phyloP scores from a whole-genome alignment of 148 eudicot species.

The Cornus controversa region DNA sequence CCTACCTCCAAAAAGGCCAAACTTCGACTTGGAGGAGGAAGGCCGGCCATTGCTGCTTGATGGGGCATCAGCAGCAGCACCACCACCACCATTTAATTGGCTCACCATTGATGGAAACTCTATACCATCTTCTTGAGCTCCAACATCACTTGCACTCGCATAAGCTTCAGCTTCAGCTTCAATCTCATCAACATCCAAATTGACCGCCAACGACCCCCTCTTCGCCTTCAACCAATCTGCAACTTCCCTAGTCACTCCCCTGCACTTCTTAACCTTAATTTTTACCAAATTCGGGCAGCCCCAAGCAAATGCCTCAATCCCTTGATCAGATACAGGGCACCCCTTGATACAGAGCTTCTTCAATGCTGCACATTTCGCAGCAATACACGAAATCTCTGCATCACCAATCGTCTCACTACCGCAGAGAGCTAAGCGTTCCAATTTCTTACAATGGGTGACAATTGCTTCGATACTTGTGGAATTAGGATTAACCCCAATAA shows the following conservation, averaged over 20 bases:
- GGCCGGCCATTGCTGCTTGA: slow-evolving; percentile 37
- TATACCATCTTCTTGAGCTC: slow-evolving; percentile 51
- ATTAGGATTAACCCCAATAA: slow-evolving; percentile 64
- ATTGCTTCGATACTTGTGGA: slow-evolving; percentile 48
- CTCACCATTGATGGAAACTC: slow-evolving; percentile 38
- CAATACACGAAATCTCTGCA: slow-evolving; percentile 62
- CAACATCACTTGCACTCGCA: slow-evolving; percentile 66
- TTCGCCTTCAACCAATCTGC: slow-evolving; percentile 51
- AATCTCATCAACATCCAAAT: slow-evolving; percentile 61
- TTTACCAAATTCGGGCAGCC: slow-evolving; percentile 84
- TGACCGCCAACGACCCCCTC: slow-evolving; percentile 53
- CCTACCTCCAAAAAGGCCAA: slow-evolving; percentile 55
- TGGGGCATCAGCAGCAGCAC: slow-evolving; percentile 18
- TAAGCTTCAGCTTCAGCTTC: slow-evolving; percentile 46
- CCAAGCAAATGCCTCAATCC: slow-evolving; percentile 59
- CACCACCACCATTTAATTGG: slow-evolving; percentile 13
- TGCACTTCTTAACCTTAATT: slow-evolving; percentile 80
- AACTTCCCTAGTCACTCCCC: slow-evolving; percentile 56
- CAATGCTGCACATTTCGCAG: slow-evolving; percentile 51
- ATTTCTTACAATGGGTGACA: slow-evolving; percentile 48
- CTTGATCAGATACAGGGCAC: slow-evolving; percentile 67
- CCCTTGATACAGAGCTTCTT: slow-evolving; percentile 84
- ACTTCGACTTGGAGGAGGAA: slow-evolving; percentile 44
- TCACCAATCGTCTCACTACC: slow-evolving; percentile 81
- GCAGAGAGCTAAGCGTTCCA: slow-evolving; percentile 77